Conservation (phyloP, 768 basidiomycete species). For the Collybia sordida region DNA sequence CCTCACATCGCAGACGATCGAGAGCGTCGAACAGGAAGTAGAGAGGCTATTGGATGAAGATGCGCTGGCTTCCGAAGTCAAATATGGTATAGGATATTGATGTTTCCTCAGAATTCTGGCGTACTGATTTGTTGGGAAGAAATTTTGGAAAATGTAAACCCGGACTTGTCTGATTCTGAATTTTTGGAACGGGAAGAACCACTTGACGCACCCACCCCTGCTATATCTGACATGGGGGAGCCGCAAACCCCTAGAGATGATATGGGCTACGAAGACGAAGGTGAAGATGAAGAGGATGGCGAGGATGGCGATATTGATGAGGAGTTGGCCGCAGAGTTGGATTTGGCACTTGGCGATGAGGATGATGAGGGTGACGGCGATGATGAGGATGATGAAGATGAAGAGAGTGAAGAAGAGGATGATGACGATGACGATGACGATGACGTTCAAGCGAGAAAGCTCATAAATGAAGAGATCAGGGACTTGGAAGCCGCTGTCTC, state of each 20-base stretch:
- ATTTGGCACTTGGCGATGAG: constrained; percentile 75
- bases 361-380: constrained; percentile 58
- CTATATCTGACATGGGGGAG: constrained; percentile 66
- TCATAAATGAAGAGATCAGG: constrained; percentile 85
- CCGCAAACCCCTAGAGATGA: constrained; percentile 58
- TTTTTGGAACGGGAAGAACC: constrained; percentile 71
- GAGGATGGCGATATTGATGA: constrained; percentile 83
- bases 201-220: constrained; percentile 72
- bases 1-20: constrained; percentile 65
- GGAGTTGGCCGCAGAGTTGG: constrained; percentile 85
- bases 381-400: constrained; percentile 66
- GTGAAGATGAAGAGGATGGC: constrained; percentile 60
- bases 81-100: constrained; percentile 59
- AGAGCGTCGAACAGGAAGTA: constrained; percentile 92
- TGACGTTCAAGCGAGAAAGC: constrained; percentile 70
- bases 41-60: constrained; percentile 85
- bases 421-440: constrained; percentile 87
- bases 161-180: constrained; percentile 87
- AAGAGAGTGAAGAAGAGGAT: constrained; percentile 67
- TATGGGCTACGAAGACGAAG: constrained; percentile 56
- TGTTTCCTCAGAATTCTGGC: not conserved
- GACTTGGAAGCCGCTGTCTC: constrained; percentile 87
- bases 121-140: constrained; percentile 40
- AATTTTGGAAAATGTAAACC: constrained; percentile 87
- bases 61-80: constrained; percentile 68